Percentiles rank a stretch among this genome's conserved stretches.
Conservation (phyloP, 495 filamentous ascomycete species). For the Lasiosphaeria miniovina region DNA sequence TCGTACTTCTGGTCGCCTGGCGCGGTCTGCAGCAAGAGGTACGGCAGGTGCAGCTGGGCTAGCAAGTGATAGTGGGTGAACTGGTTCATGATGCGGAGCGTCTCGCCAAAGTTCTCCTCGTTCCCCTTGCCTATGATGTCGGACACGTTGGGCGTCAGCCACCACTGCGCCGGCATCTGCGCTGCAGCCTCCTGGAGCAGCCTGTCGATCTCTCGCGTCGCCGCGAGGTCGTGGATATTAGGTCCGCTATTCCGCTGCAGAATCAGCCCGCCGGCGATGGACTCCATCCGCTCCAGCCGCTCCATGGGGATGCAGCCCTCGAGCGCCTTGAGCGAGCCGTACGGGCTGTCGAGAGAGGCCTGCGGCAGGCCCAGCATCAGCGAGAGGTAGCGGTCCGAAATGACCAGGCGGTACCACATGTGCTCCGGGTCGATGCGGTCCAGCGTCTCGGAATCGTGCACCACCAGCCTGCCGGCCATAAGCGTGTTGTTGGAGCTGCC, state of each 20-base stretch:
- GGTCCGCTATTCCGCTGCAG: conserved; percentile 31
- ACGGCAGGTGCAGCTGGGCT: conserved; percentile 36
- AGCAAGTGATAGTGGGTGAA: conserved; percentile 35
- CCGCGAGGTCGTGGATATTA: conserved; percentile 2
- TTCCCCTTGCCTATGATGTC: conserved; percentile 7
- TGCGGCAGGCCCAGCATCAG: conserved; percentile 34
- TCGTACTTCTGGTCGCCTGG: conserved; percentile 20
- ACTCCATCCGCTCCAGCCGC: conserved; percentile 14
- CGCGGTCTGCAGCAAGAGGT: conserved; percentile 20
- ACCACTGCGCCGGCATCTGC: conserved; percentile 31
- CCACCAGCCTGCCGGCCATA: background rate
- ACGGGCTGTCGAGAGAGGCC: conserved; percentile 19
- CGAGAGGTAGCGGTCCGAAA: conserved; percentile 26
- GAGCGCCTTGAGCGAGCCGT: conserved; percentile 18
- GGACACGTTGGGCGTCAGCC: conserved; percentile 25
- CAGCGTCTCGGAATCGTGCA: conserved; percentile 5
- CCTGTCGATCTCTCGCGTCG: conserved; percentile 25
- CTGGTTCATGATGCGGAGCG: conserved; percentile 30
- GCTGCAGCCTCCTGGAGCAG: conserved; percentile 27
- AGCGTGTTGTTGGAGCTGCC: too few relatives aligned
- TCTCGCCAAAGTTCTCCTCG: conserved; percentile 19
- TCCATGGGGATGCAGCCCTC: conserved; percentile 7
- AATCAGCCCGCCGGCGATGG: background rate
- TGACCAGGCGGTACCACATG: conserved; percentile 36
- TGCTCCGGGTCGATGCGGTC: conserved; percentile 17